phyloP scores from a whole-genome alignment of 2,329 filamentous ascomycete genomes.

The Colletotrichum lindemuthianum region DNA sequence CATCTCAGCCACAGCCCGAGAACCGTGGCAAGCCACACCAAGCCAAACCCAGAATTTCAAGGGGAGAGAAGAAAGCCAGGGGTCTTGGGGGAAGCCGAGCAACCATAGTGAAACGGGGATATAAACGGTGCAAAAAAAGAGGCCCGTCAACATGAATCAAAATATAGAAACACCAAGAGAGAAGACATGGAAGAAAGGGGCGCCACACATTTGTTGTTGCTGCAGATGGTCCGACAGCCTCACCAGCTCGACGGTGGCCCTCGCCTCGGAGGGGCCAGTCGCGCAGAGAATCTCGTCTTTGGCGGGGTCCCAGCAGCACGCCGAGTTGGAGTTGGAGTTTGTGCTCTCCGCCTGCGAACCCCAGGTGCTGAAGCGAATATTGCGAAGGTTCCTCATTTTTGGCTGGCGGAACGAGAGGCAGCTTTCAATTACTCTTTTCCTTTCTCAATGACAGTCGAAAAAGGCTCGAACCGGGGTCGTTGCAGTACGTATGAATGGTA shows the following conservation, averaged over 20 bases:
- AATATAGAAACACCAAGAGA: not conserved
- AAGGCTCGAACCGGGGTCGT: not conserved
- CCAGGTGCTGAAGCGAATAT: slow-evolving; percentile 75
- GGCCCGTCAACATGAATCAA: not conserved
- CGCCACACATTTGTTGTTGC: slow-evolving; percentile 50
- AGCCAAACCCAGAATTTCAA: not conserved
- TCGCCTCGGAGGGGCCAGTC: slow-evolving; percentile 79
- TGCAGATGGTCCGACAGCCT: slow-evolving; percentile 59
- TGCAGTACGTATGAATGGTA: too few species aligned
- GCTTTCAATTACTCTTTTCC: not conserved
- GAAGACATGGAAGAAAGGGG: slow-evolving; percentile 16
- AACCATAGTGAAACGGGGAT: slow-evolving; percentile 1
- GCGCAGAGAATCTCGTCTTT: slow-evolving; percentile 83
- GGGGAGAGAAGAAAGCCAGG: not conserved
- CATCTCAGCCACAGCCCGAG: slow-evolving; percentile 1
- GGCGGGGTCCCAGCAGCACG: slow-evolving; percentile 86
- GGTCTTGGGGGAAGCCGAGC: not conserved
- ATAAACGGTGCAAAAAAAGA: slow-evolving; percentile 4
- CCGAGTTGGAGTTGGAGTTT: slow-evolving; percentile 52
- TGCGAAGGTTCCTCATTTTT: slow-evolving; percentile 87
- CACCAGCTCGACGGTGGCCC: slow-evolving; percentile 77
- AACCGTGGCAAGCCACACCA: not conserved
- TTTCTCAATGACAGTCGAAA: not conserved
- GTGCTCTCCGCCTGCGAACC: slow-evolving; percentile 5
- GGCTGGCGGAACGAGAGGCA: not conserved